phyloP scores from a whole-genome alignment of 2,329 filamentous ascomycete species.

The Tolypocladium endophyticum region DNA sequence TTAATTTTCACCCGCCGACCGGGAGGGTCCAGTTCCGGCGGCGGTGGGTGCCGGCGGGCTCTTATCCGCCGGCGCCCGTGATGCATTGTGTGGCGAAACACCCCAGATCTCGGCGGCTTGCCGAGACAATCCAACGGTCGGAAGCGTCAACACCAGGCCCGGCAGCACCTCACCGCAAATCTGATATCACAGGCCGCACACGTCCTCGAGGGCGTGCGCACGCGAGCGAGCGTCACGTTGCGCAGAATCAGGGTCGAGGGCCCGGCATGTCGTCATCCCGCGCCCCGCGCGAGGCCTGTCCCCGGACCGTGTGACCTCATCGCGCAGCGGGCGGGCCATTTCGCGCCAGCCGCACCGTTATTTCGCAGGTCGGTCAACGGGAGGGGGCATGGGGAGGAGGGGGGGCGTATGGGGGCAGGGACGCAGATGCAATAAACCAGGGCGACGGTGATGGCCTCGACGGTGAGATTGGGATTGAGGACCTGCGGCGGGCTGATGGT shows the following conservation, averaged over 20 bases:
- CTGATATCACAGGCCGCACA: neutral
- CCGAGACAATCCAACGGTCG: neutral
- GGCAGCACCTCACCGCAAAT: neutral
- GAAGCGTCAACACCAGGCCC: neutral
- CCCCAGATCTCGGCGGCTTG: no score
- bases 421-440: neutral
- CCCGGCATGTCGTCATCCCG: neutral
- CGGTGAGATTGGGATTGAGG: neutral
- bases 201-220: no score
- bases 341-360: neutral
- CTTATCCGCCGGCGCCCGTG: no score
- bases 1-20: neutral
- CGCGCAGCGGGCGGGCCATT: constrained; percentile 5
- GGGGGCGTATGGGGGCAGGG: neutral
- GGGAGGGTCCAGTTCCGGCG: neutral
- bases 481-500: no score
- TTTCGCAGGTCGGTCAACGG: neutral
- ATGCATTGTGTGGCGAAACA: neutral
- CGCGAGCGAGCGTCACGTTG: neutral
- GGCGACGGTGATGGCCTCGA: neutral
- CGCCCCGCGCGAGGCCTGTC: neutral
- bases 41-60: neutral
- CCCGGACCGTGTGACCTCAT: constrained; percentile 15
- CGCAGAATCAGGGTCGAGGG: neutral
- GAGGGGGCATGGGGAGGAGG: neutral